Percentiles rank a stretch among this genome's conserved stretches.
These are phyloP conservation scores for Cutaneotrichosporon spelunceum DNA, from an alignment of 1,284 basidiomycete species.

Conservation along the genomic window DNA sequence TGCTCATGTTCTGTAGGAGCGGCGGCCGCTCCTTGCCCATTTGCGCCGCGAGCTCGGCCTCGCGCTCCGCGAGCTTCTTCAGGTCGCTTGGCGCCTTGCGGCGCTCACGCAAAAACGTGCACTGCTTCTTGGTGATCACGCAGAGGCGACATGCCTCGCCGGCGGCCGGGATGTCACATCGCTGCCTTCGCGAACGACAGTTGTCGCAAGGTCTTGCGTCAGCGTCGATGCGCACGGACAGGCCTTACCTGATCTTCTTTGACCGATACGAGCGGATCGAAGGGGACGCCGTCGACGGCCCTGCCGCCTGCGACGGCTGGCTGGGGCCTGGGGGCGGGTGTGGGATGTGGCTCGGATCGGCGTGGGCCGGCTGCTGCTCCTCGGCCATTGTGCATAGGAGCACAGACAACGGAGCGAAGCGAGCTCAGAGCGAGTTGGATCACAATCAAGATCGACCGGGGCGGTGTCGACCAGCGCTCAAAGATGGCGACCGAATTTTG, in stretches of 20 bases:
- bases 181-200: conserved; percentile 6
- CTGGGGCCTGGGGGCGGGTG: not conserved
- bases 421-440: not conserved
- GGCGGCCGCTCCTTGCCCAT: not conserved
- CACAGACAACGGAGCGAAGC: not conserved
- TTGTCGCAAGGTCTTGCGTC: conserved; percentile 10
- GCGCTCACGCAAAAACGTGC: conserved; percentile 8
- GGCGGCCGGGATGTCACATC: conserved; percentile 6
- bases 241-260: conserved; percentile 7
- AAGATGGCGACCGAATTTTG: no score
- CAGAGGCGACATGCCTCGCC: conserved; percentile 8
- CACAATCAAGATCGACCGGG: not conserved
- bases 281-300: not conserved
- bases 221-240: not conserved
- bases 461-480: no score
- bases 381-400: not conserved
- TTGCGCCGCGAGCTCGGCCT: conserved; percentile 4
- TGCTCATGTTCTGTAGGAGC: not conserved
- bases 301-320: not conserved
- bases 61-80: conserved; percentile 4
- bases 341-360: not conserved
- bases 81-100: conserved; percentile 7
- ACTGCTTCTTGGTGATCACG: conserved; percentile 7
- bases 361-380: not conserved
- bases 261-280: conserved; percentile 11